phyloP scores from a whole-genome alignment of 768 basidiomycete genomes.

The Tylopilus cervinicoccineus region DNA sequence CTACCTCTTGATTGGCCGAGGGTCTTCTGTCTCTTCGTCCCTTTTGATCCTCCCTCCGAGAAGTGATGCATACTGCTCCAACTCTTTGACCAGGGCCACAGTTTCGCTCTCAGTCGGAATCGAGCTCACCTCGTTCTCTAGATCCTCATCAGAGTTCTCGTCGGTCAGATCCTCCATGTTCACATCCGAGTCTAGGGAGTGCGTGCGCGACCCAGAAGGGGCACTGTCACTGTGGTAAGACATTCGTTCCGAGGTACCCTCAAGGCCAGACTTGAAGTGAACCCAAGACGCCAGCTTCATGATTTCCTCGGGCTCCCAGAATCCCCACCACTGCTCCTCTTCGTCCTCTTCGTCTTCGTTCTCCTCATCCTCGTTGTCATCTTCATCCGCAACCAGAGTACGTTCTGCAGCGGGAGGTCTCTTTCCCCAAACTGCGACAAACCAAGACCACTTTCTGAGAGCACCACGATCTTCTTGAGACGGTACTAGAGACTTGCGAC shows the following conservation, averaged over 20 bases:
- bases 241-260: constrained; percentile 18
- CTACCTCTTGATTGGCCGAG: constrained; percentile 4
- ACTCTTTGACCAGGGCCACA: constrained; percentile 43
- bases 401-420: constrained; percentile 36
- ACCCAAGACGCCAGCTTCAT: constrained; percentile 64
- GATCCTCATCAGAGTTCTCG: constrained; percentile 3
- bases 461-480: constrained; percentile 48
- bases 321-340: constrained; percentile 69
- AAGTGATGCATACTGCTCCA: constrained; percentile 58
- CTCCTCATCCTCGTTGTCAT: constrained; percentile 23
- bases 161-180: constrained; percentile 18
- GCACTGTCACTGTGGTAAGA: background rate
- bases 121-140: background rate
- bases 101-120: constrained; percentile 33
- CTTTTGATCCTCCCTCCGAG: constrained; percentile 53
- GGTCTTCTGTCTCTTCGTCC: constrained; percentile 24
- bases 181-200: constrained; percentile 10
- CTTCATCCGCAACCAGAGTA: constrained; percentile 20
- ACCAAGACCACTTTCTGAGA: constrained; percentile 69
- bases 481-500: constrained; percentile 36
- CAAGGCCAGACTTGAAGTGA: constrained; percentile 43
- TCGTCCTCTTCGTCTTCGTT: constrained; percentile 33
- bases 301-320: constrained; percentile 64
- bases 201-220: background rate
- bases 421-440: constrained; percentile 71